Conservation (phyloP, 805 yeast genomes). For the Nematodospora valgi region DNA sequence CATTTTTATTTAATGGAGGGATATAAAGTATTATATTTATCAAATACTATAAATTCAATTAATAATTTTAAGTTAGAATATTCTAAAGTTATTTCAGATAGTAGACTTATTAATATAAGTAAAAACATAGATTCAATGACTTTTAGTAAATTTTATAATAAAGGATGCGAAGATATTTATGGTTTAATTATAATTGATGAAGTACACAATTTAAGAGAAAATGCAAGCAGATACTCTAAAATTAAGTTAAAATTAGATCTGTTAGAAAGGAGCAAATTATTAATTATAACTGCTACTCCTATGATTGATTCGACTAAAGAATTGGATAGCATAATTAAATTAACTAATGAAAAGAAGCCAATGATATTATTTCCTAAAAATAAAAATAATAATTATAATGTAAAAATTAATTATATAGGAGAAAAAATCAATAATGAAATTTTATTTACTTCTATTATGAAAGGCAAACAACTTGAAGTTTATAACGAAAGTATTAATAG, state of each 20-base stretch:
- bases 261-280: not conserved
- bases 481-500: not conserved
- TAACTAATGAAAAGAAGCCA: not conserved
- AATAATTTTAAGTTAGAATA: not conserved
- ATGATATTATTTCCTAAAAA: not conserved
- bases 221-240: not conserved
- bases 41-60: not conserved
- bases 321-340: slow-evolving; percentile 1
- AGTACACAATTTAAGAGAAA: slow-evolving; percentile 1
- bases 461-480: slow-evolving; percentile 1
- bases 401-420: not conserved
- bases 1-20: not conserved
- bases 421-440: not conserved
- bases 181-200: slow-evolving; percentile 1
- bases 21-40: slow-evolving; percentile 1
- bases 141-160: not conserved
- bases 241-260: not conserved
- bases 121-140: not conserved
- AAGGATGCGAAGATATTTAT: not conserved
- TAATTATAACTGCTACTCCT: slow-evolving; percentile 1
- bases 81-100: not conserved
- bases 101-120: not conserved
- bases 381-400: not conserved
- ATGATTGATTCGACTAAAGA: slow-evolving; percentile 1
- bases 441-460: not conserved